Conservation (phyloP, 768 basidiomycete species). For the Gloeopeniophorella convolvens region DNA sequence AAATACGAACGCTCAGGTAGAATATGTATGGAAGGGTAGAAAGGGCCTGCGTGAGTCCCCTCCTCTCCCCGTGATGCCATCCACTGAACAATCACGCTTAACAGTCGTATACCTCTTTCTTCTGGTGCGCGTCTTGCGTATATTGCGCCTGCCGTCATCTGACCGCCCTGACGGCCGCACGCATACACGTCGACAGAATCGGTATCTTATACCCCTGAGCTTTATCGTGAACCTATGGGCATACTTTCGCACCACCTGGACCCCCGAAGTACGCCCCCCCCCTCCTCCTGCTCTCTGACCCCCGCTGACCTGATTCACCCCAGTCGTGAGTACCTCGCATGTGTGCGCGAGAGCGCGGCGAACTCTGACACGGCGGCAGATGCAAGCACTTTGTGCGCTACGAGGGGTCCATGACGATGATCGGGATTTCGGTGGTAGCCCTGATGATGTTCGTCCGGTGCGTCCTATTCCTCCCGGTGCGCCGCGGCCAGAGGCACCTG, state of each 20-base stretch:
- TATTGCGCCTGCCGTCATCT: background rate
- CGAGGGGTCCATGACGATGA: slow-evolving; percentile 41
- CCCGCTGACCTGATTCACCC: background rate
- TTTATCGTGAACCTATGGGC: slow-evolving; percentile 49
- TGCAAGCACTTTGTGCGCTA: slow-evolving; percentile 29
- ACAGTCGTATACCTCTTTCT: slow-evolving; percentile 35
- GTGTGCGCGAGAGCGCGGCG: too few relatives aligned
- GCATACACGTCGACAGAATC: slow-evolving; percentile 40
- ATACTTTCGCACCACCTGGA: slow-evolving; percentile 23
- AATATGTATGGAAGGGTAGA: slow-evolving; percentile 46
- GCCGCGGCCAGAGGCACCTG: too few relatives aligned
- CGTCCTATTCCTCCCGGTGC: too few relatives aligned
- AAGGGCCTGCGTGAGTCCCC: slow-evolving; percentile 40
- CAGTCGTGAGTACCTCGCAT: slow-evolving; percentile 7
- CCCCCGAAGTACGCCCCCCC: slow-evolving; percentile 15
- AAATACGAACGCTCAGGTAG: slow-evolving; percentile 31
- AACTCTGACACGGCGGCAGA: too few relatives aligned
- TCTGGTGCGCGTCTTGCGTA: slow-evolving; percentile 25
- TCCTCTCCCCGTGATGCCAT: background rate
- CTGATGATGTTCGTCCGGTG: slow-evolving; percentile 56
- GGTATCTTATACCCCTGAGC: slow-evolving; percentile 56
- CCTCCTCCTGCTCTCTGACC: background rate
- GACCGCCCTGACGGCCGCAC: background rate
- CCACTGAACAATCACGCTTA: background rate
- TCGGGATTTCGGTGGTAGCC: slow-evolving; percentile 44